Percentiles rank a stretch among this genome's conserved stretches.
Conservation (phyloP, 2,329 filamentous ascomycete species). For the Alternaria arborescens region DNA sequence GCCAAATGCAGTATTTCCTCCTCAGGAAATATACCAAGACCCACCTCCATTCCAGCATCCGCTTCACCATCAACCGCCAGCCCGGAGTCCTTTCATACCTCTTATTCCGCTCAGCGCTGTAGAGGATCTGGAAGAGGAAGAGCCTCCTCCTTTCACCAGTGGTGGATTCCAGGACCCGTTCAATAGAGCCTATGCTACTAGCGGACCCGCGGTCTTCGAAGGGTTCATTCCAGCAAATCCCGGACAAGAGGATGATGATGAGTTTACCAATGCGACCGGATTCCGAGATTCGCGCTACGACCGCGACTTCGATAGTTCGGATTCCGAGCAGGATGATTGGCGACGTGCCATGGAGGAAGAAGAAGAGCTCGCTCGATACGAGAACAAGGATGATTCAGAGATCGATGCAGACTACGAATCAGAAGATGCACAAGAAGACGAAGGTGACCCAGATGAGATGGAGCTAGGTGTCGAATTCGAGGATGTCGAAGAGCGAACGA, state of each 20-base stretch:
- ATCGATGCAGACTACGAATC: constrained; percentile 49
- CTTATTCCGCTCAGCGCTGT: constrained; percentile 34
- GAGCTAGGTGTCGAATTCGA: constrained; percentile 40
- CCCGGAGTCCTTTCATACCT: constrained; percentile 30
- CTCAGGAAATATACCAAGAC: constrained; percentile 29
- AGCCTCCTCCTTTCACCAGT: constrained; percentile 21
- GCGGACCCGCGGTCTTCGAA: constrained; percentile 49
- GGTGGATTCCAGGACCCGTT: constrained; percentile 32
- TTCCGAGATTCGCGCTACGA: constrained; percentile 34
- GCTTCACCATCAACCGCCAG: constrained; percentile 15
- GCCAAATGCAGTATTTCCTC: constrained; percentile 22
- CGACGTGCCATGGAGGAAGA: constrained; percentile 34
- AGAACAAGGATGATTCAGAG: constrained; percentile 41
- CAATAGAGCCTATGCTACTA: constrained; percentile 33
- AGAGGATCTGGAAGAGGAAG: constrained; percentile 28
- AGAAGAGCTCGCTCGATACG: constrained; percentile 40
- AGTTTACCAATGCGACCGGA: constrained; percentile 32
- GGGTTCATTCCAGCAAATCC: constrained; percentile 50
- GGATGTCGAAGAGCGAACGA: constrained; percentile 33
- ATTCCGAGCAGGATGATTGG: constrained; percentile 38
- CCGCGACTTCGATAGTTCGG: constrained; percentile 34
- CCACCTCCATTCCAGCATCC: constrained; percentile 18
- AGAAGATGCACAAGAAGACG: constrained; percentile 44
- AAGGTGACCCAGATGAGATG: constrained; percentile 45
- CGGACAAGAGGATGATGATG: constrained; percentile 45